phyloP scores from a whole-genome alignment of 805 yeast species.

The Candida argentea region DNA sequence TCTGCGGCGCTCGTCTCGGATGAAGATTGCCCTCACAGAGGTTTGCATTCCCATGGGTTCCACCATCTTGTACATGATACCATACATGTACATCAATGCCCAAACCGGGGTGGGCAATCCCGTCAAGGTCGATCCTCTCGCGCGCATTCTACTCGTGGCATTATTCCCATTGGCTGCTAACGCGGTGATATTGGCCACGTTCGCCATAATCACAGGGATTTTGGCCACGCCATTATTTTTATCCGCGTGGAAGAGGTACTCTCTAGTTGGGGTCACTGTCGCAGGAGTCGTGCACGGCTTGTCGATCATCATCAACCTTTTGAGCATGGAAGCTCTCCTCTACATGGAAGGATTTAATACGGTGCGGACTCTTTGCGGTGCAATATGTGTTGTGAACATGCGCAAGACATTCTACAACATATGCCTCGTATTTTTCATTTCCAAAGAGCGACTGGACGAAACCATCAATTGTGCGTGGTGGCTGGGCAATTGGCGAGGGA shows the following conservation, averaged over 20 bases:
- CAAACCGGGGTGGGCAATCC: constrained; percentile 63
- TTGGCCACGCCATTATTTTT: constrained; percentile 28
- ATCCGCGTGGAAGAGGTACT: too few relatives aligned
- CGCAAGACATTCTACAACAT: constrained; percentile 27
- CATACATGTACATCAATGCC: constrained; percentile 74
- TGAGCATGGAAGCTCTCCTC: constrained; percentile 26
- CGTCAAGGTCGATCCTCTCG: constrained; percentile 36
- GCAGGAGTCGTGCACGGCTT: constrained; percentile 32
- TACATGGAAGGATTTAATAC: constrained; percentile 34
- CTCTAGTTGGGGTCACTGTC: constrained; percentile 11
- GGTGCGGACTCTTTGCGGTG: constrained; percentile 27
- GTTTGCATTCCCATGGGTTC: constrained; percentile 1
- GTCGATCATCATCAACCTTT: constrained; percentile 22
- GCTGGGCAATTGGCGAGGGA: constrained; percentile 40
- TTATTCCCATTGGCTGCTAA: constrained; percentile 40
- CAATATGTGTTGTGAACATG: constrained; percentile 25
- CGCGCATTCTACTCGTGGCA: constrained; percentile 49
- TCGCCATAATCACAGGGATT: constrained; percentile 26
- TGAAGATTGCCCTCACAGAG: constrained; percentile 2
- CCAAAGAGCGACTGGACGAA: constrained; percentile 34
- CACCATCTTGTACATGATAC: constrained; percentile 28
- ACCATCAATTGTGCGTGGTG: constrained; percentile 40
- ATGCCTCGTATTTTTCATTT: constrained; percentile 20
- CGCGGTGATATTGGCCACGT: constrained; percentile 16
- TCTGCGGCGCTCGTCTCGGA: constrained; percentile 1